Conservation (phyloP, 2,329 filamentous ascomycete genomes). For the Verticillium albo-atrum region DNA sequence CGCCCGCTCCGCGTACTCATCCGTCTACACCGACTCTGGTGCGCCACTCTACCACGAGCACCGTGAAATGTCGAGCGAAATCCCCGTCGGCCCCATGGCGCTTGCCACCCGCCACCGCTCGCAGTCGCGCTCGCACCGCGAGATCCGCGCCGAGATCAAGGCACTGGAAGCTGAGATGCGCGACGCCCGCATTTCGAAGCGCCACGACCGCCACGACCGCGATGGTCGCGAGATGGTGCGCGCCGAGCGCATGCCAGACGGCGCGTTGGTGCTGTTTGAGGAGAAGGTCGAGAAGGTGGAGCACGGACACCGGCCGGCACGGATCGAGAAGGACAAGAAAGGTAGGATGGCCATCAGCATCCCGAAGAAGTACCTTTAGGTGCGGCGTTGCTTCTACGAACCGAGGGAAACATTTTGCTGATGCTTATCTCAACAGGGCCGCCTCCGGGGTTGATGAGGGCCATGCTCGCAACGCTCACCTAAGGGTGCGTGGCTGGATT, state of each 20-base stretch:
- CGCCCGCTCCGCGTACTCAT: conserved; percentile 24
- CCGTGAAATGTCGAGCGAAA: conserved; percentile 21
- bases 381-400: conserved; percentile 28
- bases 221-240: conserved; percentile 49
- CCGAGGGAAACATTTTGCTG: conserved; percentile 13
- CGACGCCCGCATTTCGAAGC: conserved; percentile 17
- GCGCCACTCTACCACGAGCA: conserved; percentile 14
- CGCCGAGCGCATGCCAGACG: conserved; percentile 54
- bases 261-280: conserved; percentile 60
- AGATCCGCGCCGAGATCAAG: conserved; percentile 69
- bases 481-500: conserved; percentile 26
- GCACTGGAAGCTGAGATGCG: conserved; percentile 61
- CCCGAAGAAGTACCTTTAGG: conserved; percentile 64
- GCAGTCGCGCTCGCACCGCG: conserved; percentile 42
- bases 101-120: conserved; percentile 33
- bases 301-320: conserved; percentile 51
- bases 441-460: conserved; percentile 58
- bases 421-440: conserved; percentile 44
- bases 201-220: conserved; percentile 26
- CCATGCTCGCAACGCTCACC: conserved; percentile 68
- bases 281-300: conserved; percentile 53
- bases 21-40: conserved; percentile 29
- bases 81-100: conserved; percentile 34
- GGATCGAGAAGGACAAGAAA: conserved; percentile 87
- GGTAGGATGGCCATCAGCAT: conserved; percentile 90